Conservation (phyloP, 768 basidiomycete genomes). For the Boletus insuetus region DNA sequence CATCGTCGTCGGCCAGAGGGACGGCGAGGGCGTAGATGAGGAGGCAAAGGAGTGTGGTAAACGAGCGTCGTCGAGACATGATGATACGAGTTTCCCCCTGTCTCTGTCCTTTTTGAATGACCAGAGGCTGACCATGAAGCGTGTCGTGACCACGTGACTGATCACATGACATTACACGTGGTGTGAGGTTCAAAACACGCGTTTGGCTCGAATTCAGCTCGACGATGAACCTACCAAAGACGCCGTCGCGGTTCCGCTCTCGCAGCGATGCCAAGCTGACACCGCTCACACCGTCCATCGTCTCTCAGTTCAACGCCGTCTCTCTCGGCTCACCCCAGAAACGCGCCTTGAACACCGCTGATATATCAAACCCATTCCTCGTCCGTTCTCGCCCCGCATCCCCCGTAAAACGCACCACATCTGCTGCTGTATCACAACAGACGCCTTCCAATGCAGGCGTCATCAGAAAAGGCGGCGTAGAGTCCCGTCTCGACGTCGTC, state of each 20-base stretch:
- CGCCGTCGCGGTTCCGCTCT: conserved; percentile 45
- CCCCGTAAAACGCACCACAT: conserved; percentile 60
- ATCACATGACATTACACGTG: conserved; percentile 19
- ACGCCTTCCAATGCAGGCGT: conserved; percentile 68
- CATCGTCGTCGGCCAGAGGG: conserved; percentile 13
- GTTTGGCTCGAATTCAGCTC: not conserved
- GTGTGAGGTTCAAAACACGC: conserved; percentile 6
- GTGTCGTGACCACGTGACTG: conserved; percentile 10
- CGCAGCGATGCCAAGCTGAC: conserved; percentile 47
- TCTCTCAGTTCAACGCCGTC: conserved; percentile 39
- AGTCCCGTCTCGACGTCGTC: conserved; percentile 74
- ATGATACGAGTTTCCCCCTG: not conserved
- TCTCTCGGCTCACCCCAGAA: conserved; percentile 32
- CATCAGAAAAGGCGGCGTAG: conserved; percentile 73
- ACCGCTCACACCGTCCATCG: conserved; percentile 45
- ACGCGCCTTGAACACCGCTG: too few relatives aligned
- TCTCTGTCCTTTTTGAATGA: conserved; percentile 8
- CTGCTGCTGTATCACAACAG: conserved; percentile 43
- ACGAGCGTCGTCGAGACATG: conserved; percentile 20
- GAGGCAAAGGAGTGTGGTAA: conserved; percentile 16
- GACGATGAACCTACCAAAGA: conserved; percentile 38
- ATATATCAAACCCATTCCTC: conserved; percentile 64
- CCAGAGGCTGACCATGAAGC: conserved; percentile 18
- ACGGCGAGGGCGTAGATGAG: not conserved
- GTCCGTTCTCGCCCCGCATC: conserved; percentile 54